Conservation (phyloP, 2,329 filamentous ascomycete species). For the Chaetothyriales sp. region DNA sequence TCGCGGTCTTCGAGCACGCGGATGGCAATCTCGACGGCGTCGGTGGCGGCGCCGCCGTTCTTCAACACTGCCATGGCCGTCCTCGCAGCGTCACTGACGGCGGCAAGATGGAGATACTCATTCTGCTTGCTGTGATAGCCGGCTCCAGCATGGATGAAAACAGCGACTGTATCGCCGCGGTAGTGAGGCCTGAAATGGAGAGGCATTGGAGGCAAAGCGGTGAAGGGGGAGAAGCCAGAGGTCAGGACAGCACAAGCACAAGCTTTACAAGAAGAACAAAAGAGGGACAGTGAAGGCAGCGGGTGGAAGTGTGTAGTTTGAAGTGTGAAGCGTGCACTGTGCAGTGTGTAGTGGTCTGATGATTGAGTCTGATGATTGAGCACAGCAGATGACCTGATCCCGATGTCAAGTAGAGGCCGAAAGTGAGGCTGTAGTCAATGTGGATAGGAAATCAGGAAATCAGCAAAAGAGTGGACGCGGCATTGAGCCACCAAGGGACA, state of each 20-base stretch:
- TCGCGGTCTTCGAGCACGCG: slow-evolving; percentile 81
- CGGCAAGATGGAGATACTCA: slow-evolving; percentile 68
- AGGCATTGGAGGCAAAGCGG: slow-evolving; percentile 19
- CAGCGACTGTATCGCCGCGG: slow-evolving; percentile 48
- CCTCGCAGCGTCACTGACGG: slow-evolving; percentile 75
- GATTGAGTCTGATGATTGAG: background rate
- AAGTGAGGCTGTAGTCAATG: background rate
- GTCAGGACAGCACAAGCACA: background rate
- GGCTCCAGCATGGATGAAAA: slow-evolving; percentile 91
- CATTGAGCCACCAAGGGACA: background rate
- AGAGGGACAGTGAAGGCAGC: background rate
- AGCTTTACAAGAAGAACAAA: background rate
- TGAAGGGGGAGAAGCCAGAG: background rate
- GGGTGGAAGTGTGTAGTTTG: background rate
- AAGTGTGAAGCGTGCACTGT: background rate
- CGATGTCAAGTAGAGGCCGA: background rate
- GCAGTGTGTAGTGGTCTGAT: background rate
- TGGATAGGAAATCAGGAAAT: background rate
- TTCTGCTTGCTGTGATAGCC: slow-evolving; percentile 85
- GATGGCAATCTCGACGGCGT: slow-evolving; percentile 82
- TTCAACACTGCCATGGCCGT: slow-evolving; percentile 70
- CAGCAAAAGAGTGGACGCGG: background rate
- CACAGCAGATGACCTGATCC: background rate
- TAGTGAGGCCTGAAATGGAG: slow-evolving; percentile 24
- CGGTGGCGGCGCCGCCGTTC: slow-evolving; percentile 64